Base-by-base conservation (phyloP, 495 filamentous ascomycete species). In the Penicillium fimorum region DNA sequence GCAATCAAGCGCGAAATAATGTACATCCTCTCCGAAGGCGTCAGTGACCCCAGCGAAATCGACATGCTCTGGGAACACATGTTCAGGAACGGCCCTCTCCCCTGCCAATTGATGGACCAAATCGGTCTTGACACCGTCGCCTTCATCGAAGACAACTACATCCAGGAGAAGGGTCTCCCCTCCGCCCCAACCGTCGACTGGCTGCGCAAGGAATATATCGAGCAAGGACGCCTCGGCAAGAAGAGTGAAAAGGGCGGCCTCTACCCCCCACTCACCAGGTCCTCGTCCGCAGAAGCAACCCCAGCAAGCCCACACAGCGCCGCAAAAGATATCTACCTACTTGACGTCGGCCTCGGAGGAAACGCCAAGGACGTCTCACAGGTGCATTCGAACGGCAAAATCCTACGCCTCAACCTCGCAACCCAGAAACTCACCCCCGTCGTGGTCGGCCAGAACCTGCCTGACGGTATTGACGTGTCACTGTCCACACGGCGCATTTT, bases 1-100 rank as follows among this genome's bases (percentile, higher is more conserved):
- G 80, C 80, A 5, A 67, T 83, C 55, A 82, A 85, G 61, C 72
- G 80, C 5, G 81, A 84, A 55, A 72, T 71, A 15, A 52, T 84
- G 22, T 64, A 61, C 17, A 77, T 84, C 12, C 66, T 85, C 5
- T 62, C 73, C 2, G 79, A 84, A 25, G 79, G 74, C 0, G 79
- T 83, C 13, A 70, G 64, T 33, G 61, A 64, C 4, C 74, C 82
- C 0, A 62, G 65, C 13, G 76, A 82, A 50, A 76, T 84, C 29
- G 81, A 84, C 38, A 29, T 66, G 10, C 50, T 74, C 1, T 72
- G 67, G 69, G 58, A 66, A 30, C 56, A 67, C 15, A 69, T 74
- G 61, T 74, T 72, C 49, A 63, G 61, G 15, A 61, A 56, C 3
- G 57, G 65, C 15, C 55, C 57, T 2, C 47, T 60, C 1, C 71